phyloP scores from a whole-genome alignment of 345 rosid genomes.

The Pugionium dolabratum region DNA sequence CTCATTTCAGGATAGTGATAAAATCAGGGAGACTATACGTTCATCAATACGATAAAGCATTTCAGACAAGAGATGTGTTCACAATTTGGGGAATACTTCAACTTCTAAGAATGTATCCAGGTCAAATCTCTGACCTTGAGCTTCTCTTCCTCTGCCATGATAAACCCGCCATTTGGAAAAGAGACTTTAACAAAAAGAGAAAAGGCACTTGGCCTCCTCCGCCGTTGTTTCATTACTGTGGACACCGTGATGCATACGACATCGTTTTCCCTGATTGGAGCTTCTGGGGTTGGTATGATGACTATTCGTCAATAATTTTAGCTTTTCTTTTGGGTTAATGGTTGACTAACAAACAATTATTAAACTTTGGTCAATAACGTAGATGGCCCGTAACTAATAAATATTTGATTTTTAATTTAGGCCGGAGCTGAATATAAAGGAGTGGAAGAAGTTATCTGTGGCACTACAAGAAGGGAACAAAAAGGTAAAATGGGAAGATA shows the following conservation, averaged over 20 bases:
- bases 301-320: not conserved
- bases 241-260: conserved; percentile 45
- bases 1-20: conserved; percentile 56
- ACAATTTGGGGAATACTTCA: conserved; percentile 76
- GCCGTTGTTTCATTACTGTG: conserved; percentile 67
- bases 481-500: conserved; percentile 58
- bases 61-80: conserved; percentile 61
- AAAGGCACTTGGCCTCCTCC: conserved; percentile 50
- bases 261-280: conserved; percentile 74
- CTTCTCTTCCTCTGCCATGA: conserved; percentile 59
- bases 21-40: conserved; percentile 53
- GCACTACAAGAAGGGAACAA: conserved; percentile 53
- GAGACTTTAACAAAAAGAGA: conserved; percentile 20
- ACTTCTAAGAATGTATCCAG: conserved; percentile 69
- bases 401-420: conserved; percentile 23
- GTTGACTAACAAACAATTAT: not conserved
- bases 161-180: conserved; percentile 43
- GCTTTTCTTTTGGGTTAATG: not conserved
- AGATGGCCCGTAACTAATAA: conserved; percentile 6
- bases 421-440: conserved; percentile 69
- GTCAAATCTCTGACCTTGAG: conserved; percentile 63
- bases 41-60: conserved; percentile 44
- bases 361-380: conserved; percentile 3
- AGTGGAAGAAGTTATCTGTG: conserved; percentile 51
- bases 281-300: conserved; percentile 68